Conservation (phyloP, 2,329 filamentous ascomycete species). For the Fusarium sp. region DNA sequence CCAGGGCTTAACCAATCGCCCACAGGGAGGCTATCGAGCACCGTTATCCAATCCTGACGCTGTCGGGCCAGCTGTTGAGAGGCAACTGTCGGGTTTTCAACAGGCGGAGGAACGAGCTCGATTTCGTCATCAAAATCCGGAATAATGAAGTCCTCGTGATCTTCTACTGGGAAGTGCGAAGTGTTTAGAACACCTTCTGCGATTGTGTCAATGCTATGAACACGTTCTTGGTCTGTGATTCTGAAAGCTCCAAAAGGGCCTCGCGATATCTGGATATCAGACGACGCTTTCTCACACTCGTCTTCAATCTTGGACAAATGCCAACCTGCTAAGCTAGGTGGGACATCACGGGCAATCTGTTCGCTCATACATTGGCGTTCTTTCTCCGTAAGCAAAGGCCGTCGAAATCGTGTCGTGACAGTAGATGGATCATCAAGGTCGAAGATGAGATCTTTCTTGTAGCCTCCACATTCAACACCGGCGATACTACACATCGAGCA, state of each 20-base stretch:
- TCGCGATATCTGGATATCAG: conserved; percentile 20
- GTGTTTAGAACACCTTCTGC: fast-evolving
- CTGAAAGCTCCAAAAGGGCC: conserved; percentile 33
- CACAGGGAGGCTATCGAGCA: neutral
- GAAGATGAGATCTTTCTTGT: conserved; percentile 34
- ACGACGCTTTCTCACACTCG: conserved; percentile 14
- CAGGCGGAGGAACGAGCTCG: neutral
- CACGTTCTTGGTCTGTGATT: neutral
- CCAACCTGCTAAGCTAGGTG: conserved; percentile 8
- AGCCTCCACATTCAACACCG: conserved; percentile 26
- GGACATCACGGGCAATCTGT: conserved; percentile 6
- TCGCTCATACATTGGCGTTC: conserved; percentile 17
- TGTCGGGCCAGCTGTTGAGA: neutral
- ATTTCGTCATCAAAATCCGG: neutral
- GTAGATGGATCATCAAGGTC: conserved; percentile 16
- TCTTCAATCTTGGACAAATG: conserved; percentile 28
- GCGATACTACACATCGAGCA: conserved; percentile 27
- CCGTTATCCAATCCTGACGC: neutral
- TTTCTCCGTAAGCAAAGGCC: conserved; percentile 28
- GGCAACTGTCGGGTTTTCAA: neutral
- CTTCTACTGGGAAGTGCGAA: fast-evolving
- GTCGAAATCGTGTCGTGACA: conserved; percentile 8
- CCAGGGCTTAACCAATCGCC: neutral
- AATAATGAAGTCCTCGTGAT: fast-evolving
- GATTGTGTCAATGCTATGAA: too few species aligned